Evolutionary conservation across 306 rosid species (phyloP).

Genomic region (Fragaria vesca): DNA sequence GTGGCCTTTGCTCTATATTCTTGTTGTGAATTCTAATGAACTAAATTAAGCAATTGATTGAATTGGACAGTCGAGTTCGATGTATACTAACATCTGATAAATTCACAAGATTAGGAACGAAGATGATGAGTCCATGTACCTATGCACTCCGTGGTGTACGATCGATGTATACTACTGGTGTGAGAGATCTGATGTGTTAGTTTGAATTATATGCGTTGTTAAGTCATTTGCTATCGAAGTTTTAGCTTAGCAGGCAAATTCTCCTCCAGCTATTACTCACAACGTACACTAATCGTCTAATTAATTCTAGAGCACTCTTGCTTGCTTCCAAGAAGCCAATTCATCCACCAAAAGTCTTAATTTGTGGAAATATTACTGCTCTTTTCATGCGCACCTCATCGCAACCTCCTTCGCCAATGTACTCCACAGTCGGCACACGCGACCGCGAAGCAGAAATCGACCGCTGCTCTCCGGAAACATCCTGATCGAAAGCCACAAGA

Average conservation of each 20-base stretch:
- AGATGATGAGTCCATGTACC: neutral
- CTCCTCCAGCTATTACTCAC: neutral
- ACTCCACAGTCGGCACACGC: neutral
- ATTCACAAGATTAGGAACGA: neutral
- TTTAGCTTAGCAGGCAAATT: neutral
- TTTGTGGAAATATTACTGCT: neutral
- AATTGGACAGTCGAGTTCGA: too few relatives aligned
- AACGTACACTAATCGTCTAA: too few relatives aligned
- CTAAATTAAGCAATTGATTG: too few relatives aligned
- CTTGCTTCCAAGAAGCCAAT: neutral
- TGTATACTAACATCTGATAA: too few relatives aligned
- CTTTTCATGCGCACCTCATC: neutral
- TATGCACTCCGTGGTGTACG: too few relatives aligned
- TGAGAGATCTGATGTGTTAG: too few relatives aligned
- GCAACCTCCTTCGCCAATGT: neutral
- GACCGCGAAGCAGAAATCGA: neutral
- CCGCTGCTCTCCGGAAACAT: slow-evolving; percentile 23
- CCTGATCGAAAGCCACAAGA: slow-evolving; percentile 22
- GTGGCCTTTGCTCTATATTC: too few relatives aligned
- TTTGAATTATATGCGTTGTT: neutral
- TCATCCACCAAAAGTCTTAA: neutral
- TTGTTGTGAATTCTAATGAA: too few relatives aligned
- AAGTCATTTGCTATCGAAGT: neutral
- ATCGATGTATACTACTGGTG: neutral
- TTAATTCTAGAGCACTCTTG: neutral